phyloP scores from a whole-genome alignment of 2,329 filamentous ascomycete genomes.

The Penicillium sclerotiorum region DNA sequence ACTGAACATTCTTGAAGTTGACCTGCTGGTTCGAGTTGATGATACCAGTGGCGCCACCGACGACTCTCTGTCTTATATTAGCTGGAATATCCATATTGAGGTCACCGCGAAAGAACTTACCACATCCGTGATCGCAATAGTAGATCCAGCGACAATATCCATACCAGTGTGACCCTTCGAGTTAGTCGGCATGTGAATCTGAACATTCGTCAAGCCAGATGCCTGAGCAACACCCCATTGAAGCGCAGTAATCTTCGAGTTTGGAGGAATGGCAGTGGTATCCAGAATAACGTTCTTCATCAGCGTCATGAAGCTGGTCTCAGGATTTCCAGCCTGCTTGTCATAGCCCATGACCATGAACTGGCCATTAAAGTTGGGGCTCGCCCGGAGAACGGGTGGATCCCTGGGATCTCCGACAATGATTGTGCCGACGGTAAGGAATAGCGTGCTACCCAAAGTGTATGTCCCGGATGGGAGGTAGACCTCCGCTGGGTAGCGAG shows the following conservation, averaged over 20 bases:
- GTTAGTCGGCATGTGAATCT: constrained; percentile 35
- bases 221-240: constrained; percentile 41
- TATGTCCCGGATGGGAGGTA: constrained; percentile 34
- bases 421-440: constrained; percentile 33
- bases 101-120: constrained; percentile 21
- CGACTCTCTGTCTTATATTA: constrained; percentile 24
- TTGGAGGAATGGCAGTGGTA: constrained; percentile 25
- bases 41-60: constrained; percentile 32
- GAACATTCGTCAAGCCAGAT: constrained; percentile 34
- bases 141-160: constrained; percentile 27
- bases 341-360: constrained; percentile 34
- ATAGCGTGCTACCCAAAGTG: constrained; percentile 26
- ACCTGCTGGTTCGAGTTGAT: constrained; percentile 35
- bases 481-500: constrained; percentile 31
- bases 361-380: constrained; percentile 27
- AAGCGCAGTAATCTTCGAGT: constrained; percentile 28
- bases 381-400: constrained; percentile 32
- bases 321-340: constrained; percentile 22
- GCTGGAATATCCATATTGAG: neutral
- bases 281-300: constrained; percentile 39
- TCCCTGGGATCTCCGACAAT: constrained; percentile 36
- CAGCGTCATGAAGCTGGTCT: constrained; percentile 36
- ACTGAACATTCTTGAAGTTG: constrained; percentile 54
- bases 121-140: constrained; percentile 31
- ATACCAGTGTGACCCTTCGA: constrained; percentile 33